These are phyloP conservation scores for Solioccasus polychromus DNA, from an alignment of 768 basidiomycete genomes.

Conservation along the genomic window DNA sequence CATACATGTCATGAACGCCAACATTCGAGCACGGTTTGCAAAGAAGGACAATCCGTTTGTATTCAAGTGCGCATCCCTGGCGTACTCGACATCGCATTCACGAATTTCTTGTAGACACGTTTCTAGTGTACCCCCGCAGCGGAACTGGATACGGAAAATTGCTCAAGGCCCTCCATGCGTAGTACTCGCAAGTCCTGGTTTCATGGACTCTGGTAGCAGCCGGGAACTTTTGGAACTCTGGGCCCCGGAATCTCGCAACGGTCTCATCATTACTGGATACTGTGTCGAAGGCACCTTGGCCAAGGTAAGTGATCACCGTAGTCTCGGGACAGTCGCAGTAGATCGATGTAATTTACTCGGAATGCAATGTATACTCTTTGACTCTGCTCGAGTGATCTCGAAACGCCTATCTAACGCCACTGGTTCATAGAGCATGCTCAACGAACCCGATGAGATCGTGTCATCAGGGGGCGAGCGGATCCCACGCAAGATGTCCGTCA, in stretches of 20 bases:
- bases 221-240: constrained; percentile 91
- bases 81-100: neutral
- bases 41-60: constrained; percentile 96
- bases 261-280: constrained; percentile 92
- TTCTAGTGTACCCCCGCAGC: constrained; percentile 69
- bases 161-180: constrained; percentile 93
- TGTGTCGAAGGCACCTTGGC: constrained; percentile 96
- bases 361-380: constrained; percentile 7
- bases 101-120: constrained; percentile 53
- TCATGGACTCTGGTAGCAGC: constrained; percentile 87
- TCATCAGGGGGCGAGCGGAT: constrained; percentile 74
- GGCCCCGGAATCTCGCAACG: constrained; percentile 94
- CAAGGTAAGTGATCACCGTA: constrained; percentile 68
- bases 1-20: constrained; percentile 94
- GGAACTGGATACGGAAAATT: constrained; percentile 84
- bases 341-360: constrained; percentile 18
- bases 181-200: constrained; percentile 91
- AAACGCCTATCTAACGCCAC: constrained; percentile 1
- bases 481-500: constrained; percentile 83
- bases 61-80: constrained; percentile 71
- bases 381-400: constrained; percentile 4
- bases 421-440: constrained; percentile 74
- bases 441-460: constrained; percentile 86
- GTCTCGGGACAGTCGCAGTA: neutral
- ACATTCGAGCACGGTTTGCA: constrained; percentile 86